Base-by-base conservation (phyloP, 73 alveolate genomes). In the Paramecium sonneborni region DNA sequence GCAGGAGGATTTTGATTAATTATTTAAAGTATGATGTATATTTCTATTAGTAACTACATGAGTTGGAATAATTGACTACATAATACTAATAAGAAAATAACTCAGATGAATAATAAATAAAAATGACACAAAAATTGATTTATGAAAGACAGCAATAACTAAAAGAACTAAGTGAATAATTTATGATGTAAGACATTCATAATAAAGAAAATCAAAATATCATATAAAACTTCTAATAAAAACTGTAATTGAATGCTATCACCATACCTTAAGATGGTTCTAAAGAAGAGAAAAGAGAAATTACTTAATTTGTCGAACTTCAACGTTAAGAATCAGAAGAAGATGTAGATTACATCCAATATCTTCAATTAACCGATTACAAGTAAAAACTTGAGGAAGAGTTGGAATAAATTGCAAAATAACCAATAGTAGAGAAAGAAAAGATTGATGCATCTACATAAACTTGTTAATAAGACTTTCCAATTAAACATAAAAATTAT, bases 11-110 rank as follows among this genome's bases (percentile, higher is more conserved):
- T 30, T 79, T 18, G 44, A 39, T 24, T 24, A 43, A 23, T 44
- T 38, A 26, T 23, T 26, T 11, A 37, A 79, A 79, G 90, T 79
- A 79, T 43, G n/a, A 15, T 12, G 32, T n/a, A 12, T 34, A 28
- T 8, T 72, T 79, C 30, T 20, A 79, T 43, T 46, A 79, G 90
- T 11, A 79, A 79, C 23, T 79, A 79, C 62, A 79, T 79, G 74
- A 79, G 43, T 38, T 79, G 32, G 74, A 46, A 24, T 43, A 23
- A 79, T 4, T 7, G 74, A 79, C 74, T 24, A 79, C n/a, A 3
- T 23, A 30, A 43, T 38, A 18, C 46, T 24, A 79, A 37, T 21
- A 34, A 38, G 72, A 79, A 24, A 44, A 23, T 7, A 43, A 79
- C 8, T 79, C 11, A 79, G 90, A 79, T 43, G 69, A 79, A 79